phyloP scores from a whole-genome alignment of 2,329 filamentous ascomycete species.

The Exserohilum turcica region DNA sequence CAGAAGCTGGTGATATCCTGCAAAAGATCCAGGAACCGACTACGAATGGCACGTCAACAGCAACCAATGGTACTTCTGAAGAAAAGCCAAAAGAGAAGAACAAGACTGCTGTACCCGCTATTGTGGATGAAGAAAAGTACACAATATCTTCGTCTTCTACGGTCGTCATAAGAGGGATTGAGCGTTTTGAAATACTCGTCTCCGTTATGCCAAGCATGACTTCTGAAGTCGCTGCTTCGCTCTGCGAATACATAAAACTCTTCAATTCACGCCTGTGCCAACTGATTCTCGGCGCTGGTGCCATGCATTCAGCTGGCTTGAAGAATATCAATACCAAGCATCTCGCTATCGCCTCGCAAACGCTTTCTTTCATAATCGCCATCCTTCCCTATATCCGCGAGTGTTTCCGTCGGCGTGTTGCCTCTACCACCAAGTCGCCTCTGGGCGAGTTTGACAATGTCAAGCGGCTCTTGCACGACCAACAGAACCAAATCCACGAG shows the following conservation, averaged over 20 bases:
- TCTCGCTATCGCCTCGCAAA: conserved; percentile 87
- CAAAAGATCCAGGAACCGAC: conserved; percentile 25
- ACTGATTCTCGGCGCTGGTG: conserved; percentile 91
- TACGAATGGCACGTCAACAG: conserved; percentile 29
- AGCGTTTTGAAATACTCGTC: conserved; percentile 81
- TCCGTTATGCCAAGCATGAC: conserved; percentile 88
- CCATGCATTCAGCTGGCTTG: conserved; percentile 83
- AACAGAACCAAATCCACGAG: conserved; percentile 87
- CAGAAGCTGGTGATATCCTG: conserved; percentile 56
- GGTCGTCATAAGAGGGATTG: conserved; percentile 78
- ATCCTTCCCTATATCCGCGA: conserved; percentile 90
- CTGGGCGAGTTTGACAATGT: conserved; percentile 88
- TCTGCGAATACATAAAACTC: conserved; percentile 85
- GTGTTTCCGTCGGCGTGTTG: conserved; percentile 77
- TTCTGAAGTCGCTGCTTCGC: conserved; percentile 75
- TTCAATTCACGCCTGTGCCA: conserved; percentile 98
- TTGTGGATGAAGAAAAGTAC: conserved; percentile 83
- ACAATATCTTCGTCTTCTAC: conserved; percentile 84
- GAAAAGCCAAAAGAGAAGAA: conserved; percentile 39
- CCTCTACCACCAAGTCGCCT: conserved; percentile 52
- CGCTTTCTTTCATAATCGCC: conserved; percentile 83
- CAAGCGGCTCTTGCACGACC: conserved; percentile 81
- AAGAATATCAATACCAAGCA: conserved; percentile 94
- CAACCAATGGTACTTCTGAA: conserved; percentile 41
- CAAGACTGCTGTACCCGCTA: conserved; percentile 63